phyloP scores from a whole-genome alignment of 257 asterid genomes.

The Scutellaria galericulata region DNA sequence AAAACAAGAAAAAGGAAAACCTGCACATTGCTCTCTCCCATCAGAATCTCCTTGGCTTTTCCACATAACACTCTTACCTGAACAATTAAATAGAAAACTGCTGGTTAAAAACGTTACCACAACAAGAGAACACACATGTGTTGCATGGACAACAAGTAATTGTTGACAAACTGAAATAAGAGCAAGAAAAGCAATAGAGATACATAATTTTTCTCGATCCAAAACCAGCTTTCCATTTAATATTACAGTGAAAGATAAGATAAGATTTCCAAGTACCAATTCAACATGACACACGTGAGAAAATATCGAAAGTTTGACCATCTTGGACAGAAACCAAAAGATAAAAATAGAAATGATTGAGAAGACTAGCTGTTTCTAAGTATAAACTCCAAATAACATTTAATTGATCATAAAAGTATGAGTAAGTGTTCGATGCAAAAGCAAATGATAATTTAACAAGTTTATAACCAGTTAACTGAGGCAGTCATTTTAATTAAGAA shows the following conservation, averaged over 20 bases:
- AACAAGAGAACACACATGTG: conserved; percentile 1
- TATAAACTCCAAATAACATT: too few species aligned
- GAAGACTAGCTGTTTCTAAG: too few species aligned
- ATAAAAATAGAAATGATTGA: too few species aligned
- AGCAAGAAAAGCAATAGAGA: not conserved
- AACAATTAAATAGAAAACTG: conserved; percentile 22
- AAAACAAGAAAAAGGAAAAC: conserved; percentile 38
- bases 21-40: conserved; percentile 84
- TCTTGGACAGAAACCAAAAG: too few species aligned
- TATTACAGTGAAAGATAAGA: not conserved
- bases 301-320: not conserved
- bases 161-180: not conserved
- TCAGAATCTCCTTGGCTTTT: conserved; percentile 78
- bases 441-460: not conserved
- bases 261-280: not conserved
- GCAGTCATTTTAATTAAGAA: too few species aligned
- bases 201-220: not conserved
- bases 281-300: not conserved
- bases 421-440: not conserved
- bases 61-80: conserved; percentile 74
- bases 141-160: not conserved
- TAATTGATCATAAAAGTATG: too few species aligned
- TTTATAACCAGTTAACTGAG: not conserved
- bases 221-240: not conserved
- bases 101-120: conserved; percentile 15